Evolutionary conservation across 1,284 basidiomycete genomes (phyloP).

Genomic region (Athelia psychrophila): DNA sequence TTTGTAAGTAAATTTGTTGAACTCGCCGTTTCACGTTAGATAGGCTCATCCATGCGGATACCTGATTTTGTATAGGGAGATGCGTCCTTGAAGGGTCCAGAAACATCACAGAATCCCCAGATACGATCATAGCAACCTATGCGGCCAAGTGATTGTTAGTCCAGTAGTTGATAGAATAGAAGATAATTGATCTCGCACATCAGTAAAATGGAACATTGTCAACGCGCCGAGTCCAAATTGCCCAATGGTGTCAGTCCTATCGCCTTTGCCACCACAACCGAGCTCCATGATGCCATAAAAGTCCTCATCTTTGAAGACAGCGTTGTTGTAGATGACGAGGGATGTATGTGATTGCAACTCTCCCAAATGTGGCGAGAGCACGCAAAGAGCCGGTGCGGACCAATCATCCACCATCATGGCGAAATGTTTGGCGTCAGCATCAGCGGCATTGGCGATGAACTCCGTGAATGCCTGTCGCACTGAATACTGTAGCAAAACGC

Average conservation of each 20-base stretch:
- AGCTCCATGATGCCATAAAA: conserved; percentile 41
- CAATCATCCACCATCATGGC: conserved; percentile 33
- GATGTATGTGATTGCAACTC: conserved; percentile 31
- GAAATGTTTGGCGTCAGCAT: conserved; percentile 41
- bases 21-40: conserved; percentile 27
- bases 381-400: conserved; percentile 7
- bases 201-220: conserved; percentile 47
- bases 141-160: background rate
- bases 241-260: conserved; percentile 36
- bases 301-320: conserved; percentile 36
- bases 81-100: conserved; percentile 40
- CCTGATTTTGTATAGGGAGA: conserved; percentile 27
- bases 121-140: conserved; percentile 44
- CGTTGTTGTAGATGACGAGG: conserved; percentile 42
- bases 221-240: conserved; percentile 49
- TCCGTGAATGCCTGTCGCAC: conserved; percentile 39
- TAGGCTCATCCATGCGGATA: conserved; percentile 24
- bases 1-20: background rate
- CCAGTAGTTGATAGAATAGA: too few species aligned
- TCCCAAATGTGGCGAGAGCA: conserved; percentile 30
- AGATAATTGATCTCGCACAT: conserved; percentile 33
- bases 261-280: conserved; percentile 41
- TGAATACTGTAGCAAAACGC: conserved; percentile 35
- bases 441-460: conserved; percentile 48
- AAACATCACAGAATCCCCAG: conserved; percentile 37